phyloP scores from a whole-genome alignment of 768 basidiomycete genomes.

The Lactarius quietus region DNA sequence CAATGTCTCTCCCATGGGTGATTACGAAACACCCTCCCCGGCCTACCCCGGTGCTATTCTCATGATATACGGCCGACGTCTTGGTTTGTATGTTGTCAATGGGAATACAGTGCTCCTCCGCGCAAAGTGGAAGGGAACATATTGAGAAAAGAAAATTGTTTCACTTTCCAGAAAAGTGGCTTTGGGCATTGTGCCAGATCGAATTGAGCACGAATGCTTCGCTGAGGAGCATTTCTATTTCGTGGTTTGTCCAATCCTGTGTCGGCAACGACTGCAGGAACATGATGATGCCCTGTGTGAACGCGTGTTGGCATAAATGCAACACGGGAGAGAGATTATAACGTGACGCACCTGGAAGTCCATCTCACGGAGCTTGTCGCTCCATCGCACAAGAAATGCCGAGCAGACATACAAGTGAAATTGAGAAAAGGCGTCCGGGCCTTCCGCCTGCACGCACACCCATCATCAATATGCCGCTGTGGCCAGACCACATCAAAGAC shows the following conservation, averaged over 20 bases:
- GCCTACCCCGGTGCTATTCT: background rate
- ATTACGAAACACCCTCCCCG: background rate
- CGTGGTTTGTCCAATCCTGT: constrained; percentile 92
- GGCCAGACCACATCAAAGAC: constrained; percentile 31
- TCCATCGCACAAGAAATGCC: constrained; percentile 95
- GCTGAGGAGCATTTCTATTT: constrained; percentile 91
- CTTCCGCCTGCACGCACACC: constrained; percentile 68
- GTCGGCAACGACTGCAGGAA: constrained; percentile 92
- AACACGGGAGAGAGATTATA: background rate
- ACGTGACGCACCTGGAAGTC: constrained; percentile 85
- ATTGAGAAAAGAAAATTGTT: background rate
- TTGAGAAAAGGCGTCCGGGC: constrained; percentile 96
- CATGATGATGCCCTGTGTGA: constrained; percentile 90
- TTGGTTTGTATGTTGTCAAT: constrained; percentile 1
- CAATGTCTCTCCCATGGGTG: constrained; percentile 25
- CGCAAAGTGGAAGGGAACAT: background rate
- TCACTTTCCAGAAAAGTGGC: constrained; percentile 68
- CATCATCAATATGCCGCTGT: background rate
- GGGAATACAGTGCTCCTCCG: constrained; percentile 2
- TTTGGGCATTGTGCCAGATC: constrained; percentile 91
- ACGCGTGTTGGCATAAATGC: background rate
- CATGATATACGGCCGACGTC: constrained; percentile 7
- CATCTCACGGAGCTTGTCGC: constrained; percentile 89
- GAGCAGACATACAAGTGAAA: constrained; percentile 99
- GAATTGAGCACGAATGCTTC: constrained; percentile 94